phyloP scores from a whole-genome alignment of 257 asterid genomes.

The Salvia miltiorrhiza region DNA sequence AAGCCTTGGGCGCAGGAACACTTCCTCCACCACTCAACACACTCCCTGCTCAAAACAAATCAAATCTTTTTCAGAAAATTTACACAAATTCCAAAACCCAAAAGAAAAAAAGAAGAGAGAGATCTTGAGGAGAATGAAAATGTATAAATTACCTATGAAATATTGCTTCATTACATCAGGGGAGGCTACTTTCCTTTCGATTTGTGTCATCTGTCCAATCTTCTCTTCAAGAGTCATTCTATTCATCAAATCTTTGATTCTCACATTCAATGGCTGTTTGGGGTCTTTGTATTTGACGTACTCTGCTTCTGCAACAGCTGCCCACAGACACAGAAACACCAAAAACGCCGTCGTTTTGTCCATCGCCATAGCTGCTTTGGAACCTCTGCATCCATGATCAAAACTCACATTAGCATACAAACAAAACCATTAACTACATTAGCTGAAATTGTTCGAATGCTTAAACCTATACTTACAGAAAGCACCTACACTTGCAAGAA shows the following conservation, averaged over 20 bases:
- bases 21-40: slow-evolving; percentile 80
- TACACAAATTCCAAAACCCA: neutral
- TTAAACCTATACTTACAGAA: neutral
- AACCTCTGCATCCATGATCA: slow-evolving; percentile 9
- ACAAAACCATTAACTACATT: neutral
- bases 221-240: slow-evolving; percentile 78
- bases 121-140: slow-evolving; percentile 1
- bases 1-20: slow-evolving; percentile 65
- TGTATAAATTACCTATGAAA: slow-evolving; percentile 56
- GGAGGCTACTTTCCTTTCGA: slow-evolving; percentile 66
- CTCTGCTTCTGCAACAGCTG: slow-evolving; percentile 38
- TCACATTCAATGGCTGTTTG: slow-evolving; percentile 46
- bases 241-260: slow-evolving; percentile 66
- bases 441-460: neutral
- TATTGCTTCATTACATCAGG: slow-evolving; percentile 50
- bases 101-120: neutral
- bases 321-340: slow-evolving; percentile 34
- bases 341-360: slow-evolving; percentile 29
- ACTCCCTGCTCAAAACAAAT: slow-evolving; percentile 47
- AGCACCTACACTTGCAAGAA: neutral
- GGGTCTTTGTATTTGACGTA: slow-evolving; percentile 64
- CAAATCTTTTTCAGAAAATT: neutral
- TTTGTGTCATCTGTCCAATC: slow-evolving; percentile 89
- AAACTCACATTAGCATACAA: neutral
- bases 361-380: slow-evolving; percentile 28